Evolutionary conservation across 371 early-diverging fungal genomes (phyloP), one percentile per base, ranked within the genome.

Genomic region (Mortierella sp.): DNA sequence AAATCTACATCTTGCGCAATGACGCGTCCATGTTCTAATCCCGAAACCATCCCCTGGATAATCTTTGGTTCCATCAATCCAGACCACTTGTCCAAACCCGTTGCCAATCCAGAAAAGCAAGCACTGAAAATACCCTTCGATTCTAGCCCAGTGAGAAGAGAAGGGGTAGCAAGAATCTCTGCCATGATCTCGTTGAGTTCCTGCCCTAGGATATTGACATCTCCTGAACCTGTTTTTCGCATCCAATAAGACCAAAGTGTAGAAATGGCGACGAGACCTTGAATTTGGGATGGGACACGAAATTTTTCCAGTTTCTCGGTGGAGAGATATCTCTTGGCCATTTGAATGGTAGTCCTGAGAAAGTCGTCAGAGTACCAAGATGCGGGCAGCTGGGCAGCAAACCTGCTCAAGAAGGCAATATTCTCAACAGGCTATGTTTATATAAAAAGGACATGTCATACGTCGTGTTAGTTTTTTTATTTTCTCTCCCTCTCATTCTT

Each of bases 301-400:
- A 75, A 49, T 31, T 75, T 75, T 12, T 74, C 80, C 17, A 58
- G 54, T 56, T 56, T 62, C 31, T 79, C 80, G 10, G 65, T 79
- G 6, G 26, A 19, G 19, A 79, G 42, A 32, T 66, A 79, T 42
- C 58, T 35, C 35, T 56, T 69, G 2, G 80, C 80, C 67, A 79
- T 56, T 22, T 54, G 34, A 19, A 74, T 67, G 7, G 75, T 74
- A 19, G 71, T 66, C 35, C 64, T 65, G 23, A 79, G 65, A 55
- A 79, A 79, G 26, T 74, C 71, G n/a, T 79, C 75, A 22, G 80
- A 79, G 51, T 74, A 74, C 80, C 80, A 79, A 7, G 80, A 79
- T 8, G 71, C 71, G 1, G 80, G 80, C 0, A 79, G 51, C 29
- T 79, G 80, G 19, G 68, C 65, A 22, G 70, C 75, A 61, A 74